Conservation (phyloP, 495 filamentous ascomycete genomes). For the Halenospora varia region DNA sequence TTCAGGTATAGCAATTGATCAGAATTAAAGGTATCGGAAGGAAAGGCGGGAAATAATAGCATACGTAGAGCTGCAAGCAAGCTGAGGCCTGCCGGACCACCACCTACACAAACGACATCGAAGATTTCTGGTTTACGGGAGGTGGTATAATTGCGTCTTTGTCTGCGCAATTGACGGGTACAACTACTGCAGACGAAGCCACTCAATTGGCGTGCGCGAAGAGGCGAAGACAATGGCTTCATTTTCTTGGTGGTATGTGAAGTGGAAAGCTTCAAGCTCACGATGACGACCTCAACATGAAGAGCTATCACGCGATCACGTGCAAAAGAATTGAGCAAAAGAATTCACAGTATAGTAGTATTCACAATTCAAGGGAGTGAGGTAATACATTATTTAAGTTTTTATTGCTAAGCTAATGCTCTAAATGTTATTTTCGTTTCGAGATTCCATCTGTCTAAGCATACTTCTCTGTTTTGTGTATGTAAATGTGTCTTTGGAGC, state of each 20-base stretch:
- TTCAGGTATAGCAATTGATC: neutral
- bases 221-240: constrained; percentile 3
- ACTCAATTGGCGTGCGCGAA: constrained; percentile 3
- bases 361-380: too few species aligned
- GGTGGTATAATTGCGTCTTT: constrained; percentile 35
- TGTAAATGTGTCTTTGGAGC: neutral
- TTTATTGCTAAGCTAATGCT: neutral
- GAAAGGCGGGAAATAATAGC: constrained; percentile 22
- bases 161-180: constrained; percentile 31
- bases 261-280: too few species aligned
- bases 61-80: constrained; percentile 82
- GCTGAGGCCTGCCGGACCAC: constrained; percentile 91
- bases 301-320: neutral
- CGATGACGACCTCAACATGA: too few species aligned
- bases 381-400: neutral
- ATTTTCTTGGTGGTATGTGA: constrained; percentile 9
- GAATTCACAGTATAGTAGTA: too few species aligned
- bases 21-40: neutral
- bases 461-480: neutral
- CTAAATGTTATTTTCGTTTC: neutral
- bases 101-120: constrained; percentile 80
- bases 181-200: constrained; percentile 42
- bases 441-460: neutral
- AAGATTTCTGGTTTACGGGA: constrained; percentile 15
- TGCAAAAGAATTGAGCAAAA: neutral